These are phyloP conservation scores for Gaertneriomyces sp. DNA, from an alignment of 192 early-diverging fungal genomes.

Conservation along the genomic window DNA sequence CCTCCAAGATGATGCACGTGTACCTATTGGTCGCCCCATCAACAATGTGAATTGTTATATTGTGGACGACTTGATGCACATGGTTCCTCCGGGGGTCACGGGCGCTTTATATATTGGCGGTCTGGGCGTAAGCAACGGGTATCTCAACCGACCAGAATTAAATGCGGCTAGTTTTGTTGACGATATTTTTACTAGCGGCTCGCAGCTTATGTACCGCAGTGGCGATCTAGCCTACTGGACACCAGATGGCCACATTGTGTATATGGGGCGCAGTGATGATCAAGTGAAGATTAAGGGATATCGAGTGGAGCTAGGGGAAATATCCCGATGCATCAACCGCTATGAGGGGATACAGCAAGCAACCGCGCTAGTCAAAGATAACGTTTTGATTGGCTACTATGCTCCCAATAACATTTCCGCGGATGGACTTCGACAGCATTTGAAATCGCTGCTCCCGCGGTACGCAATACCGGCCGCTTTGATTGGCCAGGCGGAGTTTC, in stretches of 20 bases:
- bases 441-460: too few relatives aligned
- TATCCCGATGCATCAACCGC: not conserved
- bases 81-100: constrained; percentile 34
- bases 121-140: not conserved
- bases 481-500: too few relatives aligned
- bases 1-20: too few relatives aligned
- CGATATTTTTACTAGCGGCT: not conserved
- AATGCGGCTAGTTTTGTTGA: not conserved
- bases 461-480: too few relatives aligned
- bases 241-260: not conserved
- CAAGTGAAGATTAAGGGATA: not conserved
- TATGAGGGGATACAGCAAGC: too few relatives aligned
- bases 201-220: not conserved
- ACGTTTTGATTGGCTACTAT: too few relatives aligned
- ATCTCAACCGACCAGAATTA: not conserved
- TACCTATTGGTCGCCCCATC: too few relatives aligned
- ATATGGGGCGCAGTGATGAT: not conserved
- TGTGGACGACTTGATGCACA: constrained; percentile 25
- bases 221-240: constrained; percentile 1
- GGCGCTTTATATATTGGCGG: constrained; percentile 49
- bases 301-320: not conserved
- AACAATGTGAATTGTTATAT: constrained; percentile 15
- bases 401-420: too few relatives aligned
- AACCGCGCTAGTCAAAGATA: too few relatives aligned
- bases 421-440: too few relatives aligned